These are phyloP conservation scores for Oryza rufipogon DNA, from an alignment of 176 grass and related monocot genomes.

Conservation along the genomic window DNA sequence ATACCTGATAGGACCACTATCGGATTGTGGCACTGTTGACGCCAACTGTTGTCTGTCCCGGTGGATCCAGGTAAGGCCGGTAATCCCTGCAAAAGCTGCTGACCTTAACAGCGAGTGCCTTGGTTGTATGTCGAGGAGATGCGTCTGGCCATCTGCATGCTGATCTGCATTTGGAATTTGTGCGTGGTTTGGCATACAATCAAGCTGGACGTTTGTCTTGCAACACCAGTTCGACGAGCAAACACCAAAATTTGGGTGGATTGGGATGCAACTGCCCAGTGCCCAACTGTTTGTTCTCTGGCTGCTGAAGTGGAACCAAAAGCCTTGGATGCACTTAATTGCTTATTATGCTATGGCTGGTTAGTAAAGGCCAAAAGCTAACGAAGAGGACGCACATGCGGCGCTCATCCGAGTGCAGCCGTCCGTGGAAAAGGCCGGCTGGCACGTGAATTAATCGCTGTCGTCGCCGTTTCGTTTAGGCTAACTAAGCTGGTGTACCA, in stretches of 20 bases:
- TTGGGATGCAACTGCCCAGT: neutral
- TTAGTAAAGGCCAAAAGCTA: constrained; percentile 7
- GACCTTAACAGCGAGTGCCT: neutral
- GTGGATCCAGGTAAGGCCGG: neutral
- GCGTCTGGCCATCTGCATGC: neutral
- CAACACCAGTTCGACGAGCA: neutral
- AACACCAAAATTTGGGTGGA: neutral
- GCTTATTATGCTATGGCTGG: neutral
- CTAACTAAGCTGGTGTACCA: neutral
- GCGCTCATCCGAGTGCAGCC: neutral
- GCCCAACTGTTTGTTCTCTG: neutral
- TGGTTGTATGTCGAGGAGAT: neutral
- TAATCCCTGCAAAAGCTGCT: neutral
- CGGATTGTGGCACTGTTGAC: neutral
- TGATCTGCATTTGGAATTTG: neutral
- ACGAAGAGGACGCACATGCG: constrained; percentile 16
- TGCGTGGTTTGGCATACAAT: neutral
- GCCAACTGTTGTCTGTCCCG: neutral
- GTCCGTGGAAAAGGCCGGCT: constrained; percentile 1
- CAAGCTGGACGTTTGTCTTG: neutral
- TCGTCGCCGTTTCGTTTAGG: neutral
- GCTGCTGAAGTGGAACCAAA: neutral
- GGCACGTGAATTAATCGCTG: neutral
- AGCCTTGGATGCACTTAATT: constrained; percentile 17
- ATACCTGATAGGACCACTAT: neutral